These are phyloP conservation scores for Coleophoma crateriformis DNA, from an alignment of 2,329 filamentous ascomycete genomes.

Conservation along the genomic window DNA sequence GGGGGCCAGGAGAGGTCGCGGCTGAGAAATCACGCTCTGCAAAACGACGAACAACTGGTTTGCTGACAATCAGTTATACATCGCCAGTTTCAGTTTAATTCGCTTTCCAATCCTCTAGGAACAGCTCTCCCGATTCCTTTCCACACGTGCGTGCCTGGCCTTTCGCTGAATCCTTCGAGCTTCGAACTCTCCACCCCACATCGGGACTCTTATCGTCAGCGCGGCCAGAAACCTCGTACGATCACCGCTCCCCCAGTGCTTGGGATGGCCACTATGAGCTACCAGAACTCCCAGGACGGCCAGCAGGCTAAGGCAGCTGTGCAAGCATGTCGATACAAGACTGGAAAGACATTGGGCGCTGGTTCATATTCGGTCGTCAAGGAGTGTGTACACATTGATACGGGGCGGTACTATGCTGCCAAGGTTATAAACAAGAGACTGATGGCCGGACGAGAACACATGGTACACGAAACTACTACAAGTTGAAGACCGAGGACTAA, in stretches of 20 bases:
- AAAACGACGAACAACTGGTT: too few relatives aligned
- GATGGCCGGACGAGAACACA: slow-evolving; percentile 96
- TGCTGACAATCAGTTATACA: neutral
- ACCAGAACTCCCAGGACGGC: neutral
- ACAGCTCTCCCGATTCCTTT: too few relatives aligned
- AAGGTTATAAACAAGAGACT: slow-evolving; percentile 99
- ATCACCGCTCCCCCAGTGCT: neutral
- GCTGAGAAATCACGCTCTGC: neutral
- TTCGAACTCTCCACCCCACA: neutral
- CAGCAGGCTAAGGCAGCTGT: slow-evolving; percentile 50
- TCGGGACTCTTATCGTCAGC: neutral
- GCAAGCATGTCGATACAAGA: slow-evolving; percentile 97
- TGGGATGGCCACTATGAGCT: neutral
- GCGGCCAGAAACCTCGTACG: neutral
- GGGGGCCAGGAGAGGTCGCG: neutral
- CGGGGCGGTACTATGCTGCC: slow-evolving; percentile 93
- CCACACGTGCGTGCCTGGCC: too few relatives aligned
- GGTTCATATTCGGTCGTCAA: slow-evolving; percentile 98
- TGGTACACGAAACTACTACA: slow-evolving; percentile 53
- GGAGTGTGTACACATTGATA: slow-evolving; percentile 98
- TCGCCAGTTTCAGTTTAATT: neutral
- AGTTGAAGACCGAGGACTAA: slow-evolving; percentile 3
- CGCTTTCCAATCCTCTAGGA: neutral
- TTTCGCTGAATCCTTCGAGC: neutral
- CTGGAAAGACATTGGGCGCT: slow-evolving; percentile 92